phyloP scores from a whole-genome alignment of 108 stramenopile species.

The Cyclotella choctawhatcheeana region DNA sequence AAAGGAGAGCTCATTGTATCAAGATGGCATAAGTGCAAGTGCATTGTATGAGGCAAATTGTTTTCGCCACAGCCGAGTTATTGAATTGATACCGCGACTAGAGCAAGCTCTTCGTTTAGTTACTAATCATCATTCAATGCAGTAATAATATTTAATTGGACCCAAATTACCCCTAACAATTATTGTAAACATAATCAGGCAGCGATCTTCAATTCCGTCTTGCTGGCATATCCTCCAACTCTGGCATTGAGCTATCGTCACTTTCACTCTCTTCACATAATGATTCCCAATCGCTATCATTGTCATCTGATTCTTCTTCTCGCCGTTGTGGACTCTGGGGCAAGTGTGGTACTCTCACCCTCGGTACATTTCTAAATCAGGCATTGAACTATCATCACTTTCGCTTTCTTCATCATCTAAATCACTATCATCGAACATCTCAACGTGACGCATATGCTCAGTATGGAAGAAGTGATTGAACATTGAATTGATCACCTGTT shows the following conservation, averaged over 20 bases:
- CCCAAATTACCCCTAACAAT: too few species aligned
- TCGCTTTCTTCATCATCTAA: too few species aligned
- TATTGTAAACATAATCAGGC: too few species aligned
- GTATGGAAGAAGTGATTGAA: not conserved
- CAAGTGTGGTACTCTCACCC: too few species aligned
- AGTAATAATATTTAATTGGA: too few species aligned
- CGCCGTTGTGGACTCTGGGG: too few species aligned
- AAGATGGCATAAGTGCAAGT: not conserved
- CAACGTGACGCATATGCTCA: not conserved
- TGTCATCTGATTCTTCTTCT: too few species aligned
- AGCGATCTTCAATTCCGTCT: too few species aligned
- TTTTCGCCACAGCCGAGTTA: constrained; percentile 28
- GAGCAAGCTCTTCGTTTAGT: constrained; percentile 12
- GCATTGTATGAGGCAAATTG: constrained; percentile 32
- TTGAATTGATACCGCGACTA: constrained; percentile 25
- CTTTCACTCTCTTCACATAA: not conserved
- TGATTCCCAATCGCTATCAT: too few species aligned
- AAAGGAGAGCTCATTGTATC: not conserved
- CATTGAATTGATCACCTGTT: not conserved
- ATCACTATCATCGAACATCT: too few species aligned
- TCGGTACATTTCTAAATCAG: too few species aligned
- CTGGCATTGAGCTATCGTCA: not conserved
- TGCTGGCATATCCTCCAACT: not conserved
- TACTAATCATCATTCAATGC: too few species aligned
- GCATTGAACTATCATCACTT: not conserved